phyloP scores from a whole-genome alignment of 2,329 filamentous ascomycete species.

The Pezizomycotina sp. region DNA sequence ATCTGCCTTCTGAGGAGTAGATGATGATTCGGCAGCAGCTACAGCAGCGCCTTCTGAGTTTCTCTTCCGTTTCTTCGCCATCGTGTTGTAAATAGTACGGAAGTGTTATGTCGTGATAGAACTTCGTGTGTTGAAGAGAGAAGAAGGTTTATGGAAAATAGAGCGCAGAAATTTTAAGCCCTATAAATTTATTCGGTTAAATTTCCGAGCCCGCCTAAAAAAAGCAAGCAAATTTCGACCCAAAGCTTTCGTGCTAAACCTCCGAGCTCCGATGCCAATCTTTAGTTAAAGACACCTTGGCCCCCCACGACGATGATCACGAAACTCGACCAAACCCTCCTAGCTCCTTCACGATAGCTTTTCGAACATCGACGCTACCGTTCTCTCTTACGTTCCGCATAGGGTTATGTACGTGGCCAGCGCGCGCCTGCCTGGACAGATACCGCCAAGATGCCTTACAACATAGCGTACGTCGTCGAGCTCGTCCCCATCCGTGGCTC shows the following conservation, averaged over 20 bases:
- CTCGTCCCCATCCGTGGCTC: not conserved
- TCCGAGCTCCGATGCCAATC: too few species aligned
- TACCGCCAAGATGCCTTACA: constrained; percentile 43
- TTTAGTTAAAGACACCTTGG: too few species aligned
- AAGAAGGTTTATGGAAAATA: constrained; percentile 1
- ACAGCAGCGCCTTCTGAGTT: constrained; percentile 1
- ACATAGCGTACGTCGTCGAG: constrained; percentile 42
- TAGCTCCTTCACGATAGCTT: too few species aligned
- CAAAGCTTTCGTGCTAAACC: too few species aligned
- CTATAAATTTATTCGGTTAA: constrained; percentile 15
- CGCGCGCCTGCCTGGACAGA: too few species aligned
- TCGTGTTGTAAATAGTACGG: constrained; percentile 4
- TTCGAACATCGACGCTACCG: too few species aligned
- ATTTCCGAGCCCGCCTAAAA: too few species aligned
- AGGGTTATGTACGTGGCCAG: too few species aligned
- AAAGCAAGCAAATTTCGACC: too few species aligned
- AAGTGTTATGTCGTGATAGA: not conserved
- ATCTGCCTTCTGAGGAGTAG: not conserved
- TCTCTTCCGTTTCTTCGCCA: constrained; percentile 20
- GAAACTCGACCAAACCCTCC: too few species aligned
- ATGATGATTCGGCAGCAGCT: not conserved
- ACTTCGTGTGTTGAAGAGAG: constrained; percentile 4
- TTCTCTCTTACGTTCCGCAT: too few species aligned
- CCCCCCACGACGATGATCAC: too few species aligned
- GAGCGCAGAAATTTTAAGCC: constrained; percentile 1